Conservation (phyloP, 495 filamentous ascomycete species). For the Terfezia claveryi region DNA sequence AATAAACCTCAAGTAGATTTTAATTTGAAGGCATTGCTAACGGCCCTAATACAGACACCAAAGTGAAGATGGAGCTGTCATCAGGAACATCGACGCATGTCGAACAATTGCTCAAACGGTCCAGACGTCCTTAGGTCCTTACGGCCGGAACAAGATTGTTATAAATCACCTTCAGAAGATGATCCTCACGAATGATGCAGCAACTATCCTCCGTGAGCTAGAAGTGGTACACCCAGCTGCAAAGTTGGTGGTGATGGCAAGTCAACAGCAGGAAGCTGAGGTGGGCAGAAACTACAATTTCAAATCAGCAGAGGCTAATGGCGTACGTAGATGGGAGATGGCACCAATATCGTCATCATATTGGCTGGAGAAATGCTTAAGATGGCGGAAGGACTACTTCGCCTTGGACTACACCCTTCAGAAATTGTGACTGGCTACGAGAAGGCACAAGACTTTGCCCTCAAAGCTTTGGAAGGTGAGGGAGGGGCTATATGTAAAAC, state of each 20-base stretch:
- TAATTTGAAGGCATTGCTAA: background rate
- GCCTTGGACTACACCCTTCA: slow-evolving; percentile 89
- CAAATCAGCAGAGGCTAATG: no score
- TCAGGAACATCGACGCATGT: slow-evolving; percentile 97
- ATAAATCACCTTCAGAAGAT: slow-evolving; percentile 99
- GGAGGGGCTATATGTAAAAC: background rate
- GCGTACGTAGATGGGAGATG: slow-evolving; percentile 58
- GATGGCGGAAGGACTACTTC: slow-evolving; percentile 88
- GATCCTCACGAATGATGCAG: slow-evolving; percentile 94
- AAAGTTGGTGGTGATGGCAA: slow-evolving; percentile 96
- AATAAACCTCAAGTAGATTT: slow-evolving; percentile 17
- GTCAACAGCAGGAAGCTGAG: slow-evolving; percentile 93
- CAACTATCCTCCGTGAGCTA: slow-evolving; percentile 88
- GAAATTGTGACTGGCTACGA: slow-evolving; percentile 94
- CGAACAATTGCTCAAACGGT: slow-evolving; percentile 87
- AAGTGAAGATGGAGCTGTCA: slow-evolving; percentile 92
- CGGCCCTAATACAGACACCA: slow-evolving; percentile 46
- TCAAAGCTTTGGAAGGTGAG: slow-evolving; percentile 59
- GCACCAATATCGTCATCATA: slow-evolving; percentile 91
- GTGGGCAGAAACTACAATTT: slow-evolving; percentile 1
- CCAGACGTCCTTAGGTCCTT: slow-evolving; percentile 88
- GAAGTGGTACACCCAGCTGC: slow-evolving; percentile 97
- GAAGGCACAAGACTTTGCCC: slow-evolving; percentile 69
- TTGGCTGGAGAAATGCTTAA: slow-evolving; percentile 87
- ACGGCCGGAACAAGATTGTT: slow-evolving; percentile 98